Base-by-base conservation (phyloP, 345 rosid genomes). In the Excoecaria agallocha region DNA sequence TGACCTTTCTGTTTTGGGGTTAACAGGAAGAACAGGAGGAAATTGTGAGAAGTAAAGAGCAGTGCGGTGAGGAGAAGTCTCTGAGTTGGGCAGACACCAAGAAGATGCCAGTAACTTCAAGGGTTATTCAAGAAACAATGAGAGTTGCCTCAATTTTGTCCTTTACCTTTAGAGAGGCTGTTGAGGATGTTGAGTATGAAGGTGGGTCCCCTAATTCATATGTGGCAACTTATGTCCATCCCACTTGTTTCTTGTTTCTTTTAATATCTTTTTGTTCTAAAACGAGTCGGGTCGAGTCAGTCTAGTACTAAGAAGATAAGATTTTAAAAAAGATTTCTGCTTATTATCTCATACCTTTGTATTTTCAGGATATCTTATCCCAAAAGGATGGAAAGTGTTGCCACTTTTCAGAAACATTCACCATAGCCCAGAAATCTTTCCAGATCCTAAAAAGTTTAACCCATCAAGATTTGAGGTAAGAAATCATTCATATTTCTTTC, bases 121-220 rank as follows among this genome's bases (percentile, higher is more conserved):
- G 91, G 69, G 97, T 93, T n/a, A 88, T 93, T 72, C 94, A 91
- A 79, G 98, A 93, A 82, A 89, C 97, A 1, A 81, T 89, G 35
- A 80, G 98, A 80, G 87, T 86, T 51, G 98, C 98, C 75, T 91
- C 97, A 13, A 85, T 93, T 77, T 75, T 93, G 75, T 91, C 97
- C 70, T 93, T 93, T 70, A 93, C 98, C 8, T 93, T 93, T 66
- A 84, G 98, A 83, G 98, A 93, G 82, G 98, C 97, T 56, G 97
- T 91, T 3, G 88, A 86, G 80, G 98, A 93, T 82, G 94, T 93
- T 62, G 93, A 93, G 58, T 91, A 87, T 78, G 83, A 91, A 83
- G 98, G 98, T 89, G 51, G 74, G 81, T 67, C 2, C 2, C 30
- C 30, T 30, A 1, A 30, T 30, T 30, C 30, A 30, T n/a, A n/a